Evolutionary conservation across 306 rosid species (phyloP).

Genomic region (Fragaria vesca): DNA sequence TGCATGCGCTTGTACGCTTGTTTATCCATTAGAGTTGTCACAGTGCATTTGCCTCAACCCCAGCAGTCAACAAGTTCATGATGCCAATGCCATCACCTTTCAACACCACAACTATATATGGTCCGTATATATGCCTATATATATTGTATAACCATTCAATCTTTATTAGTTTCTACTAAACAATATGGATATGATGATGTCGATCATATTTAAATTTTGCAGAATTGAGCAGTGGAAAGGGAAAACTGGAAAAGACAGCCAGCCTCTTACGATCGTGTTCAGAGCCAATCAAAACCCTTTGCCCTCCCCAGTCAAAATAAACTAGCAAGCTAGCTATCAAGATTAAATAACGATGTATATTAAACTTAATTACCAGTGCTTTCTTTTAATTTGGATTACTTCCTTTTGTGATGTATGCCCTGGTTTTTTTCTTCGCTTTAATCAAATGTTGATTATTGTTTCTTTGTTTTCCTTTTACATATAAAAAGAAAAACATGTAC

Average conservation of each 20-base stretch:
- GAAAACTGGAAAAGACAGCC: background rate
- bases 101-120: background rate
- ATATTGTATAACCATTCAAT: no score
- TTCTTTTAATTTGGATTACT: background rate
- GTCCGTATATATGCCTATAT: no score
- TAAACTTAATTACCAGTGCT: background rate
- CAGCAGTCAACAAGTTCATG: background rate
- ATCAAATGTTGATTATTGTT: no score
- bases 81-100: background rate
- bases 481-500: no score
- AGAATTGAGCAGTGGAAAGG: background rate
- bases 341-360: no score
- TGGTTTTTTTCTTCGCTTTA: background rate
- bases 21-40: background rate
- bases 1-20: background rate
- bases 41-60: conserved; percentile 8
- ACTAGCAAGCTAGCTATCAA: background rate
- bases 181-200: no score
- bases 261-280: background rate
- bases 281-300: no score
- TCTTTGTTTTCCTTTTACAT: no score
- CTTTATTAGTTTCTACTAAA: no score
- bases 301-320: no score
- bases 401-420: background rate
- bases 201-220: no score